A percentile compares a stretch with the other conserved stretches of the same genome.
These are phyloP conservation scores for Juglanconis oblonga DNA, from an alignment of 2,329 filamentous ascomycete species.

Conservation along the genomic window DNA sequence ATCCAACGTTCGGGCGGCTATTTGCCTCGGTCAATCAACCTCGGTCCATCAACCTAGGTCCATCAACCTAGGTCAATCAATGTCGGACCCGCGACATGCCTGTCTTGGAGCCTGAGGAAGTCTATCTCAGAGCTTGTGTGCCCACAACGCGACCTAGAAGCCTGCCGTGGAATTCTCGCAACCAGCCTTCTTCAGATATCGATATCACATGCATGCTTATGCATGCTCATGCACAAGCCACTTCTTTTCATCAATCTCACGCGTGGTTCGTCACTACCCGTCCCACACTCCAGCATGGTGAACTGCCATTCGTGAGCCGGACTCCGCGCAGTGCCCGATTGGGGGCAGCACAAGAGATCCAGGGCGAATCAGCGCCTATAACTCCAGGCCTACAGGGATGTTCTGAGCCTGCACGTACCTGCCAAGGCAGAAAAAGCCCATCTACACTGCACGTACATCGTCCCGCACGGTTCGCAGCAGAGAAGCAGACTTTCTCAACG, in stretches of 20 bases:
- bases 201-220: neutral
- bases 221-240: neutral
- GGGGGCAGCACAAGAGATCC: constrained; percentile 12
- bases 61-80: too few relatives aligned
- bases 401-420: constrained; percentile 2
- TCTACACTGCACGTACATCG: too few relatives aligned
- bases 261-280: constrained; percentile 14
- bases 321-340: constrained; percentile 5
- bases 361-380: constrained; percentile 12
- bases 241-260: constrained; percentile 9
- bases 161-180: neutral
- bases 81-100: neutral
- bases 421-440: neutral
- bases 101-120: neutral
- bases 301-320: constrained; percentile 5
- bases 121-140: neutral
- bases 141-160: neutral
- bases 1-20: neutral
- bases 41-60: too few relatives aligned
- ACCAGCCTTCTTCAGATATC: neutral
- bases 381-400: constrained; percentile 8
- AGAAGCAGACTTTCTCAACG: too few relatives aligned
- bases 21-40: too few relatives aligned
- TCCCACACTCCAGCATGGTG: constrained; percentile 7
- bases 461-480: too few relatives aligned